Conservation (phyloP, 257 asterid species). For the Primulina tabacum region DNA sequence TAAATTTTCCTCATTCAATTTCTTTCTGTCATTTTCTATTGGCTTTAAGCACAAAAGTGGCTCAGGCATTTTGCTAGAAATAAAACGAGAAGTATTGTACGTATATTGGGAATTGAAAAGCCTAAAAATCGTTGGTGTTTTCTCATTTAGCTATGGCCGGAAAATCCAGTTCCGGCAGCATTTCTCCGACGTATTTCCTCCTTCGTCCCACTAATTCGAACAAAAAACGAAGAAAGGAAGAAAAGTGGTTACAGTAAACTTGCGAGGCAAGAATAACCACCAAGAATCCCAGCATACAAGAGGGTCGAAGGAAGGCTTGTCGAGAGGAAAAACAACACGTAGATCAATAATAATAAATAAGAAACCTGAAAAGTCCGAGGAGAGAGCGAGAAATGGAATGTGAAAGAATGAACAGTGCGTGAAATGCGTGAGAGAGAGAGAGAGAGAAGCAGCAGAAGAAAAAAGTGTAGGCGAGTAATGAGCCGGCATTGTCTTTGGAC, state of each 20-base stretch:
- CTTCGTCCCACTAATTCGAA: neutral
- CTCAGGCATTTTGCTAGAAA: constrained; percentile 35
- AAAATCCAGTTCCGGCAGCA: constrained; percentile 33
- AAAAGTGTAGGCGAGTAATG: constrained; percentile 13
- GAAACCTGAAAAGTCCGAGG: constrained; percentile 32
- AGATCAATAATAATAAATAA: constrained; percentile 18
- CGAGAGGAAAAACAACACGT: constrained; percentile 12
- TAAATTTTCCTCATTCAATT: constrained; percentile 18
- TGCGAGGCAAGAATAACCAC: constrained; percentile 20
- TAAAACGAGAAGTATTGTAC: neutral
- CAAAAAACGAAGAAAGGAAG: constrained; percentile 1
- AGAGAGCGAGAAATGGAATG: constrained; percentile 23
- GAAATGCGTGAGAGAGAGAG: constrained; percentile 29
- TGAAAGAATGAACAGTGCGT: neutral
- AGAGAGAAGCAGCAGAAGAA: constrained; percentile 15
- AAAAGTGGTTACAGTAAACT: constrained; percentile 10
- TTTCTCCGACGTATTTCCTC: constrained; percentile 11
- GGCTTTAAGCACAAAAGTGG: constrained; percentile 27
- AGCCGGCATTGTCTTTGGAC: constrained; percentile 29
- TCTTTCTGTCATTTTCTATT: constrained; percentile 17
- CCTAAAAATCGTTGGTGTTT: neutral
- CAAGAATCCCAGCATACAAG: constrained; percentile 33
- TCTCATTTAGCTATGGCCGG: constrained; percentile 13
- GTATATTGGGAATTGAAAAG: neutral
- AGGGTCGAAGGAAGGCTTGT: constrained; percentile 22